Evolutionary conservation across 768 basidiomycete genomes (phyloP), one percentile per base, ranked within the genome.

Genomic region (Psilocybe tampanensis): DNA sequence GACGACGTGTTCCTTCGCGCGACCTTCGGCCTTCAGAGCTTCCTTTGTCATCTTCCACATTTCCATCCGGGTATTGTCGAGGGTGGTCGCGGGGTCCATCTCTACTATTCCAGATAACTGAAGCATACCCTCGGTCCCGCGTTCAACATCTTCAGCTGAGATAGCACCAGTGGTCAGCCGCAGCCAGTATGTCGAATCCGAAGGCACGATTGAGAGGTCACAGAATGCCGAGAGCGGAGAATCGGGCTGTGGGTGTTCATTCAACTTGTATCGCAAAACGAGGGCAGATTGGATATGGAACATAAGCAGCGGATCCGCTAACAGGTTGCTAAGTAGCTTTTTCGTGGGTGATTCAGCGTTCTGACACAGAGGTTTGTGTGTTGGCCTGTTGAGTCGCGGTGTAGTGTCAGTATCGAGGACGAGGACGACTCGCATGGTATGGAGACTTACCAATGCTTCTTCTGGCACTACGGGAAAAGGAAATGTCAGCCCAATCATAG

Each of bases 361-460:
- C 15, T 59, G 47, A 47, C 54, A 55, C 3, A 24, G 3, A 1
- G 15, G 19, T 47, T 55, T 55, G 24, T 60, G 59, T 2, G 29
- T 19, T 17, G 48, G 48, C 59, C 59, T 59, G 11, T 13, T 18
- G 17, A 29, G 29, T 29, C 54, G 15, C n/a, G 2, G 19, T 11
- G 39, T 33, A 29, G 15, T 24, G 43, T 23, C 17, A 4, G 36
- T 8, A 13, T n/a, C 36, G 24, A 18, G 11, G 32, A 3, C 22
- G 21, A 22, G 3, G 22, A 23, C 3, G 18, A n/a, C 11, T 15
- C 12, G 24, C 19, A 13, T 3, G 5, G 9, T 4, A 15, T 15
- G 17, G 3, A n/a, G 19, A 49, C 52, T 22, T 11, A 54, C 58
- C 58, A 60, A 5, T 60, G 42, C 32, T 60, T 24, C 41, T 55